Evolutionary conservation across 768 basidiomycete genomes (phyloP), one percentile per base, ranked within the genome.

Genomic region (Cytidiella melzeri): DNA sequence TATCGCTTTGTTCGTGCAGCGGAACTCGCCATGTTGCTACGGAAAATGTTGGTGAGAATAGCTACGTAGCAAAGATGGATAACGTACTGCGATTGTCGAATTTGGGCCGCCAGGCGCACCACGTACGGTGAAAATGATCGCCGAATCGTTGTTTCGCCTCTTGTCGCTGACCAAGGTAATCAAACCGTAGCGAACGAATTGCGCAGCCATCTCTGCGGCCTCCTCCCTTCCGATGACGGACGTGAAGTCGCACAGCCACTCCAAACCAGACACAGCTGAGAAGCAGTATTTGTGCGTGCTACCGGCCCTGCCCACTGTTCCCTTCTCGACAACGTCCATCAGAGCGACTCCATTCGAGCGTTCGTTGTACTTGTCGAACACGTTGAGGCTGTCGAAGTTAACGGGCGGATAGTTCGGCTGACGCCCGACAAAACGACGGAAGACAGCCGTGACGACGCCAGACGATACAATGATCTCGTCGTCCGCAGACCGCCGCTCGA

Each of bases 401-500:
- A 70, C 71, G 18, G 78, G 62, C 19, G 74, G 74, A 65, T 90
- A 84, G 66, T 98, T 98, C 48, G 96, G 83, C 52, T 78, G 70
- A 19, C 89, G 83, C 37, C 93, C 95, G 40, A 87, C 83, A 62
- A 99, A 96, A n/a, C 94, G 87, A 48, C 90, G 84, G 76, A 95
- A 98, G 49, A 98, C 79, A 51, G 92, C 87, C 18, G 92, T 93
- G 67, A 99, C 85, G 55, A 98, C 92, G 18, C 86, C 83, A 60
- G 92, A 88, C 3, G 91, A 89, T 52, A 98, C 86, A 63, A 96
- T 93, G 63, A 99, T 94, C 71, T 98, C 96, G 71, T 99, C 96
- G 67, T 99, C 96, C 18, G 80, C 72, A 2, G 87, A 80, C 25
- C 93, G 82, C 47, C 96, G 80, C 65, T 99, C 96, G 63, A 99